A percentile compares a stretch with the other conserved stretches of the same genome.
Conservation (phyloP, 148 eudicot genomes). For the Dianthus caryophyllus region DNA sequence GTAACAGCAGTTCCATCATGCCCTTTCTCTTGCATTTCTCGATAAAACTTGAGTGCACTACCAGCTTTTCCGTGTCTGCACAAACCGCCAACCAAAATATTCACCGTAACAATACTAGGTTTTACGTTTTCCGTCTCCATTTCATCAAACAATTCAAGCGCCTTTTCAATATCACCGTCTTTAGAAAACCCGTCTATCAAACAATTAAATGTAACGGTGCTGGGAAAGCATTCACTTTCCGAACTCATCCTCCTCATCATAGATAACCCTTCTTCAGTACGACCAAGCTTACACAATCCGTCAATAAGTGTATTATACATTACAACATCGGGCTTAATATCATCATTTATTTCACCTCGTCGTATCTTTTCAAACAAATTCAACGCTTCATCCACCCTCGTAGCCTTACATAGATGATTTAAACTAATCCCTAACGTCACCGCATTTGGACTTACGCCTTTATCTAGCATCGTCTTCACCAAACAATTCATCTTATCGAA, state of each 20-base stretch:
- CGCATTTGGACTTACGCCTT: conserved; percentile 43
- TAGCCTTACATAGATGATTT: conserved; percentile 53
- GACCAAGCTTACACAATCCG: conserved; percentile 72
- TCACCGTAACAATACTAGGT: conserved; percentile 53
- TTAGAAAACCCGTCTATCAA: conserved; percentile 72
- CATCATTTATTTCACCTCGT: conserved; percentile 36
- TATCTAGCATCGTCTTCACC: conserved; percentile 66
- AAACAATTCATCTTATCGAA: conserved; percentile 44
- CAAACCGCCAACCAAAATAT: conserved; percentile 62
- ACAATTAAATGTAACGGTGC: conserved; percentile 52
- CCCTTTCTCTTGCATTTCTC: conserved; percentile 52
- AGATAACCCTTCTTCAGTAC: conserved; percentile 55
- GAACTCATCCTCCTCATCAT: conserved; percentile 63
- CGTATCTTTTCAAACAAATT: conserved; percentile 50
- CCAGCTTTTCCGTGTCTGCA: conserved; percentile 58
- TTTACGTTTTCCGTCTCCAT: conserved; percentile 50
- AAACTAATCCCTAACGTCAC: conserved; percentile 59
- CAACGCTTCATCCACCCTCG: conserved; percentile 54
- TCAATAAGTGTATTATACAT: conserved; percentile 72
- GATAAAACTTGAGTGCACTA: conserved; percentile 54
- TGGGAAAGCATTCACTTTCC: conserved; percentile 44
- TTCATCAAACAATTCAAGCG: conserved; percentile 49
- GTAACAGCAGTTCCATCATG: conserved; percentile 52
- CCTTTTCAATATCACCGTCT: conserved; percentile 49
- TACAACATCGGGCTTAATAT: conserved; percentile 57